Base-by-base conservation (phyloP, 169 alveolate species). In the Plasmodium knowlesi region DNA sequence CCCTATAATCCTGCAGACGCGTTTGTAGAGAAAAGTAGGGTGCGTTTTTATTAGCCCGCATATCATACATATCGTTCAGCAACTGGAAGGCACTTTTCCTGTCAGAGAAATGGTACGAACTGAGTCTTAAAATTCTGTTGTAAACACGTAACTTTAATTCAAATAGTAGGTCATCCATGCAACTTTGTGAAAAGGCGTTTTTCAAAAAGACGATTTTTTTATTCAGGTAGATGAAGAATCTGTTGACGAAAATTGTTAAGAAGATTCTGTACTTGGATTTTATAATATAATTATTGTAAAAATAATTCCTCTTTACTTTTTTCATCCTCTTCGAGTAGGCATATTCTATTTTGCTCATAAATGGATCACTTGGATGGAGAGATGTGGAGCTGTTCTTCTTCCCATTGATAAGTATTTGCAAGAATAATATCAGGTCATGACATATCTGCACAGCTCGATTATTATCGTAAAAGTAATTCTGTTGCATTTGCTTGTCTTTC, bases 361-460 rank as follows among this genome's bases (percentile, higher is more conserved):
- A 53, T n/a, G 76, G 53, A n/a, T 16, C 41, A 25, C 39, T 72
- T 10, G 57, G 39, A 4, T 10, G 37, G 9, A 22, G n/a, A 46
- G 30, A 19, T 73, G 54, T 5, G 4, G 28, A 46, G 28, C 76
- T 16, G 41, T 53, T 73, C 53, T 85, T 85, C 76, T 70, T 83
- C 16, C 92, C 92, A 34, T 83, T 41, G 12, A 89, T 89, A 12
- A 89, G 73, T 41, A 89, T 54, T 79, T 89, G 94, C 41, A 89
- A 89, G 50, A 89, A 89, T 41, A 89, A 30, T 90, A 89, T 89
- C 8, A 89, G 76, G 46, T 89, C 94, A 16, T 89, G 50, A 67
- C 94, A 89, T 32, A 89, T 89, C 82, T 89, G 90, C 9, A 89
- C 19, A 19, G 82, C 74, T 67, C 94, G 28, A 67, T 79, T 89